Evolutionary conservation across 306 rosid genomes (phyloP), one percentile per base, ranked within the genome.

Genomic region (Chamaecrista fasciculata): DNA sequence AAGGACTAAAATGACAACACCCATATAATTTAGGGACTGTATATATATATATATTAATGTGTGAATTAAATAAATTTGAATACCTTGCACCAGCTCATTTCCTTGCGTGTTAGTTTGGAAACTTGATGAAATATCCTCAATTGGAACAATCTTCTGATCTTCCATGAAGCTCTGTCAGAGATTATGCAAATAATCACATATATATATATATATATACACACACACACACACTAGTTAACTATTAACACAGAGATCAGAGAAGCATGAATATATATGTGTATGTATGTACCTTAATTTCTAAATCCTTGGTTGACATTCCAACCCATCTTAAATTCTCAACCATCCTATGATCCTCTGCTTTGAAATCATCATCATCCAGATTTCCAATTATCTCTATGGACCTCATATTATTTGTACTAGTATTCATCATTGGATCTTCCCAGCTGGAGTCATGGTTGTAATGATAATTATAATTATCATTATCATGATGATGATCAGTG

Each of bases 301-400:
- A 70, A 62, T 83, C 81, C 79, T 83, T 68, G 74, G 74, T 74
- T n/a, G 97, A 86, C 89, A 94, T 88, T 62, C 96, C 97, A 25
- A 90, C 80, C 95, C 98, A 90, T 84, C 95, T 84, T 37, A 94
- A 83, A 65, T 94, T 88, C 82, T 94, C 98, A 0, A 72, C 75
- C 57, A 75, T 21, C 51, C 85, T 82, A 3, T 33, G 36, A 33
- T 33, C n/a, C 46, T 79, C 85, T 10, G 80, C 42, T 78, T 71
- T 86, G 78, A 89, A 89, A 25, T 74, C 90, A 8, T 79, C 84
- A 14, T 78, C 84, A 14, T 78, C 91, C 9, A 80, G 50, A 76
- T 79, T 83, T 24, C 87, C 89, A 0, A 89, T n/a, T n/a, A n/a
- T 86, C 29, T 84, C 91, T 15, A 91, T 78, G 0, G 86, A 69